Percentiles rank a stretch among this genome's conserved stretches.
Conservation (phyloP, 257 asterid genomes). For the Rubia yunnanensis region DNA sequence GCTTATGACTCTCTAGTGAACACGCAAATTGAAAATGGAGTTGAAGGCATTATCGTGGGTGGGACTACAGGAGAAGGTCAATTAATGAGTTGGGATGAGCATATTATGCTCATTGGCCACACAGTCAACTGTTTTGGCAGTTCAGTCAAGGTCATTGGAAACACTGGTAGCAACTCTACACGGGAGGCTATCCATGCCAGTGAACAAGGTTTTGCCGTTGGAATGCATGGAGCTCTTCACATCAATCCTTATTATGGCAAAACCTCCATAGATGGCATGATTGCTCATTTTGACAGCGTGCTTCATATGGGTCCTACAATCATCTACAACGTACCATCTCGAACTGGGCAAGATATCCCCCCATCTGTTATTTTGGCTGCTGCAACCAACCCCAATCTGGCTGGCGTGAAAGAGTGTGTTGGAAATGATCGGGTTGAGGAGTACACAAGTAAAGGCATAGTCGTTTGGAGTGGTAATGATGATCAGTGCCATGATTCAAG, state of each 20-base stretch:
- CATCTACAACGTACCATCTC: slow-evolving; percentile 75
- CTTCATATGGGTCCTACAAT: slow-evolving; percentile 91
- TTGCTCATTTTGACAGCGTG: slow-evolving; percentile 61
- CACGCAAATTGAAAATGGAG: slow-evolving; percentile 69
- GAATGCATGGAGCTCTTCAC: slow-evolving; percentile 92
- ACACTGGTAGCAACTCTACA: slow-evolving; percentile 90
- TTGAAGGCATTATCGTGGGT: slow-evolving; percentile 75
- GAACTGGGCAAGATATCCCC: slow-evolving; percentile 80
- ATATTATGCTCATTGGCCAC: slow-evolving; percentile 86
- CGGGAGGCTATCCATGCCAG: slow-evolving; percentile 86
- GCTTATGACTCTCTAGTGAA: slow-evolving; percentile 66
- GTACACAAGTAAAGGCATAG: slow-evolving; percentile 47
- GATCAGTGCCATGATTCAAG: slow-evolving; percentile 80
- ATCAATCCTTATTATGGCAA: slow-evolving; percentile 89
- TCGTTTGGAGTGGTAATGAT: slow-evolving; percentile 86
- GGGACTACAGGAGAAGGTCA: slow-evolving; percentile 97
- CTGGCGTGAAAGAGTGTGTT: slow-evolving; percentile 78
- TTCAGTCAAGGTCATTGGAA: slow-evolving; percentile 74
- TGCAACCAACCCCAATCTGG: slow-evolving; percentile 51
- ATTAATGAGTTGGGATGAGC: slow-evolving; percentile 90
- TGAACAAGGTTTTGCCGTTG: slow-evolving; percentile 91
- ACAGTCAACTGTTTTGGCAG: slow-evolving; percentile 82
- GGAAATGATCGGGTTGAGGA: slow-evolving; percentile 60
- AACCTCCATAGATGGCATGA: slow-evolving; percentile 66
- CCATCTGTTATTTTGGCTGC: slow-evolving; percentile 38